Evolutionary conservation across 176 grass and related monocot genomes (phyloP).

Genomic region (Rhynchospora pubera): DNA sequence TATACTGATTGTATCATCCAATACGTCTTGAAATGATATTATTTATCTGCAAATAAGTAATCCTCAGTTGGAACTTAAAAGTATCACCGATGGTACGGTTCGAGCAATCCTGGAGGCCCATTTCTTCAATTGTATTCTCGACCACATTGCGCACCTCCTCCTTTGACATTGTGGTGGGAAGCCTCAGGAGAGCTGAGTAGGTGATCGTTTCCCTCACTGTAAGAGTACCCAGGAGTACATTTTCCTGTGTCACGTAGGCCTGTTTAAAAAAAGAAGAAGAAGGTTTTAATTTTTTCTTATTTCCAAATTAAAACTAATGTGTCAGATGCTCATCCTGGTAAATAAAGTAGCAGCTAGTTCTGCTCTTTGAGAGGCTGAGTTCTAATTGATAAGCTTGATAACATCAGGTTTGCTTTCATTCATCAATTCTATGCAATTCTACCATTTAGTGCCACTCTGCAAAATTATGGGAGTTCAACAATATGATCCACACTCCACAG

Average conservation of each 20-base stretch:
- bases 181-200: slow-evolving; percentile 73
- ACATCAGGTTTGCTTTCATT: neutral
- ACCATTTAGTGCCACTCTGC: neutral
- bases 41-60: neutral
- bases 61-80: neutral
- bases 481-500: neutral
- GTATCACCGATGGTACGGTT: slow-evolving; percentile 47
- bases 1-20: neutral
- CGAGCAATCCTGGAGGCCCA: slow-evolving; percentile 78
- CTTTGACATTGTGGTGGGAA: slow-evolving; percentile 56
- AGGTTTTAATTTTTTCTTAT: neutral
- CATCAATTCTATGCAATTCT: neutral
- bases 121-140: slow-evolving; percentile 66
- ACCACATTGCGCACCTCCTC: slow-evolving; percentile 43
- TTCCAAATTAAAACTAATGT: neutral
- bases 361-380: neutral
- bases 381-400: neutral
- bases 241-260: slow-evolving; percentile 98
- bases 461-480: neutral
- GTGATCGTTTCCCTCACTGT: slow-evolving; percentile 77
- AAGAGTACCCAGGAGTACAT: slow-evolving; percentile 74
- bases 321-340: neutral
- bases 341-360: neutral
- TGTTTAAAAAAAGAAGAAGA: neutral
- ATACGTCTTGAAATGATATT: neutral